These are phyloP conservation scores for Eimeria nieschulzi DNA, from an alignment of 169 alveolate species.

Conservation along the genomic window DNA sequence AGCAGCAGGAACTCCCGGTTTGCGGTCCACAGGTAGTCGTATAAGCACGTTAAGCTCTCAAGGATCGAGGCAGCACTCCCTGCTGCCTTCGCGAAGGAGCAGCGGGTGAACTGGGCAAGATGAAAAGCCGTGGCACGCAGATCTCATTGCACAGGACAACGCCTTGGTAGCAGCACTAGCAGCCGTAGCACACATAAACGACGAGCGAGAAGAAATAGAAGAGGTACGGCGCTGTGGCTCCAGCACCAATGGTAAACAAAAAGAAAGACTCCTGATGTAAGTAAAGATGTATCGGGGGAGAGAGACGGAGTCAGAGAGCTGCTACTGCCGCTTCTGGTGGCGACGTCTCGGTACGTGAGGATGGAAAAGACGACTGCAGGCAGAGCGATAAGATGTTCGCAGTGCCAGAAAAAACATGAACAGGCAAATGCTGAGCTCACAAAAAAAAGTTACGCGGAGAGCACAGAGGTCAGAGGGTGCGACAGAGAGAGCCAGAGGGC, in stretches of 20 bases:
- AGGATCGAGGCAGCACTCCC: conserved; percentile 55
- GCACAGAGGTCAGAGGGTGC: too few relatives aligned
- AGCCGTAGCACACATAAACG: conserved; percentile 50
- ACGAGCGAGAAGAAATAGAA: neutral
- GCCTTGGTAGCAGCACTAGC: conserved; percentile 35
- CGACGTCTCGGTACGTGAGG: too few relatives aligned
- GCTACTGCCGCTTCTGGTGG: too few relatives aligned
- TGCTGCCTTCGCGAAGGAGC: conserved; percentile 66
- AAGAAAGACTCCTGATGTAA: neutral
- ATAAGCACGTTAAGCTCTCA: conserved; percentile 1
- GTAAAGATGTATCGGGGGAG: too few relatives aligned
- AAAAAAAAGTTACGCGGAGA: too few relatives aligned
- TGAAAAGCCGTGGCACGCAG: conserved; percentile 28
- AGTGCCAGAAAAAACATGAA: too few relatives aligned
- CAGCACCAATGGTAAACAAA: neutral
- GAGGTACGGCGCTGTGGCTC: neutral
- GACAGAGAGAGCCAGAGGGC: too few relatives aligned
- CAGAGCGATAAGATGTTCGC: too few relatives aligned
- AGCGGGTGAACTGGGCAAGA: conserved; percentile 54
- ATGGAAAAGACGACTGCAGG: too few relatives aligned
- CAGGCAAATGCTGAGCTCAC: too few relatives aligned
- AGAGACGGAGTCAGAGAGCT: too few relatives aligned
- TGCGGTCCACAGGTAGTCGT: conserved; percentile 1
- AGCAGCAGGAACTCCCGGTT: conserved; percentile 30
- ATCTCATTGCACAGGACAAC: conserved; percentile 54